Base-by-base conservation (phyloP, 1,284 basidiomycete species). In the Microbotryomycetes sp. region DNA sequence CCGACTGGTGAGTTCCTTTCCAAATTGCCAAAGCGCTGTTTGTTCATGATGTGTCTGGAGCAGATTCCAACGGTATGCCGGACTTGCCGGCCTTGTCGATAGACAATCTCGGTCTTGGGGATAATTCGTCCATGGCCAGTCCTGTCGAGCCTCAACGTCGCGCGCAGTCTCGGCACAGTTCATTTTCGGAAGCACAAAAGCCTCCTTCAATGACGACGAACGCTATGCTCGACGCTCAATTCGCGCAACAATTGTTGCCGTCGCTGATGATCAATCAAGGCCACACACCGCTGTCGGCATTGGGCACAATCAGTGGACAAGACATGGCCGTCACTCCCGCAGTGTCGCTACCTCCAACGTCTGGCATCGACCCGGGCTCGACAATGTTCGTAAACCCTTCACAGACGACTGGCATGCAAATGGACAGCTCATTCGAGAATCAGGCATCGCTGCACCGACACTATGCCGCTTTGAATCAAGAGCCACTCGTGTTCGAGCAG, bases 401-500 rank as follows among this genome's bases (percentile, higher is more conserved):
- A 28, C 5, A 61, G 59, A 60, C 46, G 49, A 27, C 30, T 24
- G 9, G 13, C 41, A 61, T 26, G 57, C 54, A 61, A 24, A 15
- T 52, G n/a, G n/a, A 46, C 9, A 21, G 31, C 45, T 50, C 59
- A 24, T 35, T 52, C 30, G 52, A 67, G 26, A 45, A 54, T 15
- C 66, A 67, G 46, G 66, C 66, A 1, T 54, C 59, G 9, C 51
- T 68, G 1, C 66, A 68, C 28, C 61, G 60, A 26, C 67, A 62
- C 24, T 68, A 64, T 45, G 50, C 55, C 13, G 50, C 50, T 47
- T 21, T 61, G 21, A 41, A 41, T 18, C 35, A 41, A 41, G 35
- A 41, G 11, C 35, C 35, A 11, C 11, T 41, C 35, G 18, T 41
- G 35, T 41, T 41, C 18, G 35, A 18, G 9, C 48, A 47, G 24